These are phyloP conservation scores for Alternaria atra DNA, from an alignment of 2,329 filamentous ascomycete genomes.

Conservation along the genomic window DNA sequence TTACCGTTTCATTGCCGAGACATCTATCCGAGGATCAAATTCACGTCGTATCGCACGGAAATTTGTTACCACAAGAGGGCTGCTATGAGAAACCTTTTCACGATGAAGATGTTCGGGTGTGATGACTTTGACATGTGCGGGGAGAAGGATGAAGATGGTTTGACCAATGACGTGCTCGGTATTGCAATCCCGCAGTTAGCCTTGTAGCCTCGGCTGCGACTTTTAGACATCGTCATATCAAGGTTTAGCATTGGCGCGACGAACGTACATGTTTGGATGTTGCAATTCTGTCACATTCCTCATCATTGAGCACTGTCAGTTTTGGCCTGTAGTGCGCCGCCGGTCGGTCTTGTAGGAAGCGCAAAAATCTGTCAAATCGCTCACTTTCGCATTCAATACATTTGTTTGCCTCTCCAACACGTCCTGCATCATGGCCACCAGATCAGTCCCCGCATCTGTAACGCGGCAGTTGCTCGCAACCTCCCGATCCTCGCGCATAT, in stretches of 20 bases:
- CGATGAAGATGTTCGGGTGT: not conserved
- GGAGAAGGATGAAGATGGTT: not conserved
- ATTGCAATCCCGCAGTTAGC: conserved; percentile 37
- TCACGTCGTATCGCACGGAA: not conserved
- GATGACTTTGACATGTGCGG: conserved; percentile 1
- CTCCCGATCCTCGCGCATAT: conserved; percentile 28
- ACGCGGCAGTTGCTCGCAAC: conserved; percentile 37
- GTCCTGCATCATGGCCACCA: conserved; percentile 42
- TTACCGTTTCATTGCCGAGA: not conserved
- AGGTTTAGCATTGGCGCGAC: conserved; percentile 24
- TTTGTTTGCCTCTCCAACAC: conserved; percentile 14
- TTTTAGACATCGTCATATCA: conserved; percentile 37
- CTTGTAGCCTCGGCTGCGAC: conserved; percentile 35
- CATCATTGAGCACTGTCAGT: conserved; percentile 14
- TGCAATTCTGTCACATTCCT: conserved; percentile 17
- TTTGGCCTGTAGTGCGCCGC: conserved; percentile 1
- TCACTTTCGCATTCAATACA: not conserved
- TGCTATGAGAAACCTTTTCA: not conserved
- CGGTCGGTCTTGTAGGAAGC: not conserved
- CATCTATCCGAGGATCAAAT: not conserved
- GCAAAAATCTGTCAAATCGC: not conserved
- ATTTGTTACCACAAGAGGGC: not conserved
- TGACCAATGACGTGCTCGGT: conserved; percentile 33
- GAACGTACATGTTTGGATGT: conserved; percentile 11
- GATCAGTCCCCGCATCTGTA: conserved; percentile 38